These are phyloP conservation scores for Podochytrium sp. DNA, from an alignment of 192 early-diverging fungal genomes.

Conservation along the genomic window DNA sequence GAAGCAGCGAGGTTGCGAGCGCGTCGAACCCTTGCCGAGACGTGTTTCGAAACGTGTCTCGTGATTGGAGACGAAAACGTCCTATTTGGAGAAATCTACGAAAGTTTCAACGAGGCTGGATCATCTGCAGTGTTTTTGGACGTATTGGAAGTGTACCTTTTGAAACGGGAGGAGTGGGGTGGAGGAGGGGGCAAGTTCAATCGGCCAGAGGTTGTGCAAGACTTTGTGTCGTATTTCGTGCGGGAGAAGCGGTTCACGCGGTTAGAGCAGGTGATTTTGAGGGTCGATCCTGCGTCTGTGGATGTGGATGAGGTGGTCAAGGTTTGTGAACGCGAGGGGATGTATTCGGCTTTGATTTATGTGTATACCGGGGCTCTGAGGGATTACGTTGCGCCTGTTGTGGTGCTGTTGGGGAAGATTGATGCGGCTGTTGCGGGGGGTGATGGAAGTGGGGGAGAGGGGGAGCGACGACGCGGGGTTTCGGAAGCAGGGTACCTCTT, in stretches of 20 bases:
- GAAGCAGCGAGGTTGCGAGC: no score
- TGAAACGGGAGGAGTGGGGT: no score
- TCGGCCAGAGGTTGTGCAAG: constrained; percentile 42
- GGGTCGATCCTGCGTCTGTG: constrained; percentile 44
- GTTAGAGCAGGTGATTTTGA: constrained; percentile 54
- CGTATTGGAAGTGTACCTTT: constrained; percentile 43
- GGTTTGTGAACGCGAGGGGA: constrained; percentile 33
- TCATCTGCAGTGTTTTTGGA: constrained; percentile 44
- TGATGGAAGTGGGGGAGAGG: no score
- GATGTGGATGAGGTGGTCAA: constrained; percentile 48
- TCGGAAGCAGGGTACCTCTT: constrained; percentile 37
- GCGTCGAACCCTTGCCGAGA: no score
- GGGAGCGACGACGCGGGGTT: background rate
- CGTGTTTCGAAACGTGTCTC: constrained; percentile 43
- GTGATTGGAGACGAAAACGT: constrained; percentile 44
- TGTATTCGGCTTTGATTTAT: constrained; percentile 48
- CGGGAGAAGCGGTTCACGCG: constrained; percentile 32
- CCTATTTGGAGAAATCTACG: constrained; percentile 56
- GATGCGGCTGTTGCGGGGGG: background rate
- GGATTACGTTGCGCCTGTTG: constrained; percentile 51
- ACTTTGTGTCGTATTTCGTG: constrained; percentile 32
- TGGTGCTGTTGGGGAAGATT: constrained; percentile 37
- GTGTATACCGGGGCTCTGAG: constrained; percentile 44
- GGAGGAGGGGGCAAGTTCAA: constrained; percentile 32
- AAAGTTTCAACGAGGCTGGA: constrained; percentile 43